Conservation (phyloP, 306 rosid species). For the Citrullus amarus region DNA sequence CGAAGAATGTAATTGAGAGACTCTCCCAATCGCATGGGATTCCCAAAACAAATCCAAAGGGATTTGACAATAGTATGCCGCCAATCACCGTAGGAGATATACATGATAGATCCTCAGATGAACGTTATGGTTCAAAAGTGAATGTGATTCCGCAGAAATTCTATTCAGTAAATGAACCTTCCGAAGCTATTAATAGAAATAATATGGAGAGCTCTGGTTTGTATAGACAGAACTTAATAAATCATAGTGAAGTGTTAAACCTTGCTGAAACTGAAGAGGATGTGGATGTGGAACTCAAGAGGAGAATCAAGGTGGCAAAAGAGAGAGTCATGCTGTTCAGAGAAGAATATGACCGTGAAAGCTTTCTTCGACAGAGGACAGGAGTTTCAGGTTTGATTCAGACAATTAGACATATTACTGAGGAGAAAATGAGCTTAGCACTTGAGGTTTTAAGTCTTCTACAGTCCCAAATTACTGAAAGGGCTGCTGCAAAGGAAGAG, state of each 20-base stretch:
- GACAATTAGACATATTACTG: constrained; percentile 48
- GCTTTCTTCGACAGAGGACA: constrained; percentile 45
- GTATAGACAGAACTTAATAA: constrained; percentile 17
- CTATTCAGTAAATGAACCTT: constrained; percentile 29
- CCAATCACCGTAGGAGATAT: constrained; percentile 75
- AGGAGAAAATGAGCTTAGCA: constrained; percentile 69
- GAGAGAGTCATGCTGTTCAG: constrained; percentile 61
- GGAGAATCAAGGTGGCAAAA: constrained; percentile 64
- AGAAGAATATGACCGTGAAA: constrained; percentile 51
- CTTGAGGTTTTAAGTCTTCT: constrained; percentile 67
- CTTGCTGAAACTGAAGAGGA: constrained; percentile 43
- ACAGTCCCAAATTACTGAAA: constrained; percentile 61
- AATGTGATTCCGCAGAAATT: constrained; percentile 31
- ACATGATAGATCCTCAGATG: constrained; percentile 45
- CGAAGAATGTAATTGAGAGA: constrained; percentile 87
- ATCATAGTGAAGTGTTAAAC: constrained; percentile 24
- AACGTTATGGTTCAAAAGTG: constrained; percentile 29
- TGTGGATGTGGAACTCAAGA: constrained; percentile 44
- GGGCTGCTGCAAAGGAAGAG: constrained; percentile 59
- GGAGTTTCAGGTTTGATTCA: constrained; percentile 51
- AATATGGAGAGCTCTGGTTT: constrained; percentile 23
- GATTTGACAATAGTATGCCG: constrained; percentile 44
- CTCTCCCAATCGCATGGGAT: constrained; percentile 54
- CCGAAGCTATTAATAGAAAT: constrained; percentile 28
- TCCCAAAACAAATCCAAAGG: constrained; percentile 34